Base-by-base conservation (phyloP, 2,329 filamentous ascomycete species). In the Colletotrichum agaves region DNA sequence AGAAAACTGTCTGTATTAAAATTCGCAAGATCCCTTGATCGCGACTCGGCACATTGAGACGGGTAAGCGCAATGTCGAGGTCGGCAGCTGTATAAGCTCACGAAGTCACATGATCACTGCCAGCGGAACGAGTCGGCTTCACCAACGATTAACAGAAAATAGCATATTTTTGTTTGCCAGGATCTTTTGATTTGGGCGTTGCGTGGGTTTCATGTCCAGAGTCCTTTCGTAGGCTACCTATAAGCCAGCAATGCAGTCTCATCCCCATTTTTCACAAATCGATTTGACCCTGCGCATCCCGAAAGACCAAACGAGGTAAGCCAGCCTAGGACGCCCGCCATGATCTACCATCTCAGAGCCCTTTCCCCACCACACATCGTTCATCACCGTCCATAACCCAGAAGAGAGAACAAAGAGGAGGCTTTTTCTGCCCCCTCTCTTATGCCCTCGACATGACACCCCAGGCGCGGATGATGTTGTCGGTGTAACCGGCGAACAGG, bases 401-500 rank as follows among this genome's bases (percentile, higher is more conserved):
- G 64, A 69, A 67, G 61, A 65, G 60, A 69, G 69, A 67, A 55
- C 12, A 37, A 37, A 15, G 63, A 46, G 60, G 39, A 67, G 62
- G 58, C 43, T 53, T 63, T 61, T 63, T 56, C 71, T 70, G 52
- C 67, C 69, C 69, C 63, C 27, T 27, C 35, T 37, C 76, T 82
- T 93, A 94, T 85, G 91, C 93, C 84, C 93, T 90, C 83, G 93
- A 96, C 93, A 97, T 97, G 80, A 97, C 94, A 86, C 94, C 94
- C 94, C 94, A 97, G 77, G 93, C 94, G 79, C 94, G 93, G 87
- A 97, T 97, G 87, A 97, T 92, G 91, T 98, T 98, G 88, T 99
- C 96, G 78, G 96, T 99, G 91, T 99, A 99, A 85, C 96, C 96
- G 82, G 96, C 94, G 85, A 99, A 99, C 83, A 99, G 88, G 80